Percentiles rank a stretch among this genome's conserved stretches.
Evolutionary conservation across 2,329 filamentous ascomycete genomes (phyloP).

Genomic region (Fusarium protoensiforme): DNA sequence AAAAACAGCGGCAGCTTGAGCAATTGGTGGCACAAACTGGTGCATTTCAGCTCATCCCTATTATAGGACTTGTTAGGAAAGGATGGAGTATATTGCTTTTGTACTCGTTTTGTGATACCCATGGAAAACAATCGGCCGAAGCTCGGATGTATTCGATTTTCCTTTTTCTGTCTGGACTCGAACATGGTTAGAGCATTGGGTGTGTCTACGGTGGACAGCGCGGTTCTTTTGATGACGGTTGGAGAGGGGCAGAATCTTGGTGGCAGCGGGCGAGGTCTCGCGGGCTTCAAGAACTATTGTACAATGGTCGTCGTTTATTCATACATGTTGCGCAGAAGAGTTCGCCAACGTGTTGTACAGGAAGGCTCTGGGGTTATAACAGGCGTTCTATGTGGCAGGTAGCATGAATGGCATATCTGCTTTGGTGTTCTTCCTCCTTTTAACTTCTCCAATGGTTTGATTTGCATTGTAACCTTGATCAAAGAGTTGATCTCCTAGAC

Average conservation of each 20-base stretch:
- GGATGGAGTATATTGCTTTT: constrained; percentile 40
- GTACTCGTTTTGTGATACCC: constrained; percentile 54
- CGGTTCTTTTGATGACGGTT: constrained; percentile 25
- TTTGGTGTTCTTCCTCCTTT: constrained; percentile 16
- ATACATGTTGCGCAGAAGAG: constrained; percentile 34
- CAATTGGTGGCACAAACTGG: constrained; percentile 6
- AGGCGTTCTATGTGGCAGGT: constrained; percentile 34
- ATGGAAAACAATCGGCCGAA: constrained; percentile 42
- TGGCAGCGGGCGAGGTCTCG: constrained; percentile 20
- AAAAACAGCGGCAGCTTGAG: constrained; percentile 50
- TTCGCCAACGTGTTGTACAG: constrained; percentile 40
- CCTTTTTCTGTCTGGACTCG: constrained; percentile 34
- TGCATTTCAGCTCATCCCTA: constrained; percentile 22
- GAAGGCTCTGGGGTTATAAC: constrained; percentile 18
- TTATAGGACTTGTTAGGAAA: constrained; percentile 26
- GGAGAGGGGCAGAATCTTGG: constrained; percentile 28
- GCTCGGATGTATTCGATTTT: constrained; percentile 35
- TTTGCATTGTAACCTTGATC: not conserved
- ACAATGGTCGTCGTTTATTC: constrained; percentile 35
- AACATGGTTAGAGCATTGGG: constrained; percentile 27
- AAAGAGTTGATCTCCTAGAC: constrained; percentile 16
- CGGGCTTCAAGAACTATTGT: constrained; percentile 35
- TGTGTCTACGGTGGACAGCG: constrained; percentile 18
- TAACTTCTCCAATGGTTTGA: not conserved
- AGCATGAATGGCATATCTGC: constrained; percentile 28